Conservation (phyloP, 495 filamentous ascomycete genomes). For the Aspergillus bridgeri region DNA sequence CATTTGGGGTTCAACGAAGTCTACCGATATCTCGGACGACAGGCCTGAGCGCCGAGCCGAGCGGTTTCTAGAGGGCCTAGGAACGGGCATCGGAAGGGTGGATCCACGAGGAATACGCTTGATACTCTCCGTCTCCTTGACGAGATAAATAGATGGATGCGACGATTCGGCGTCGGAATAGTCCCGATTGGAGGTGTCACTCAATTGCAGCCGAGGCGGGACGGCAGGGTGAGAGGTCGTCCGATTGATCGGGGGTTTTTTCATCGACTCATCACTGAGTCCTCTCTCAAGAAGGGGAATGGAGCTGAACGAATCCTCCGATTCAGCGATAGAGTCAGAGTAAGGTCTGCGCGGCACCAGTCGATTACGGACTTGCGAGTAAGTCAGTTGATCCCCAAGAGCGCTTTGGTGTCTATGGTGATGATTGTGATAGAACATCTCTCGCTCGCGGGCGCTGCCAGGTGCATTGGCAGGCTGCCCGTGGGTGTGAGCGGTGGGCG, state of each 20-base stretch:
- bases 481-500: background rate
- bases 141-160: constrained; percentile 50
- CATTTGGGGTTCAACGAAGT: constrained; percentile 49
- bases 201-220: constrained; percentile 20
- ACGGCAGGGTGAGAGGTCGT: background rate
- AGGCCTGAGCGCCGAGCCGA: constrained; percentile 67
- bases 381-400: constrained; percentile 24
- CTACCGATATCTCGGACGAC: constrained; percentile 76
- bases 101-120: constrained; percentile 46
- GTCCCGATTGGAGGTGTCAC: constrained; percentile 26
- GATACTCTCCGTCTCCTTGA: constrained; percentile 58
- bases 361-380: constrained; percentile 30
- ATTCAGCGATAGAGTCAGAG: constrained; percentile 44
- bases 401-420: constrained; percentile 25
- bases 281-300: constrained; percentile 73
- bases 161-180: constrained; percentile 38
- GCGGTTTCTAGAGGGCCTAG: constrained; percentile 56
- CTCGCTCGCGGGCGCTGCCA: constrained; percentile 6
- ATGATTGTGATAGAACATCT: background rate
- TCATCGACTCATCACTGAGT: constrained; percentile 56
- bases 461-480: background rate
- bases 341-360: constrained; percentile 33
- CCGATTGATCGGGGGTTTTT: constrained; percentile 27
- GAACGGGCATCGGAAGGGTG: constrained; percentile 36
- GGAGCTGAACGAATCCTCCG: constrained; percentile 72